Evolutionary conservation across 2,329 filamentous ascomycete species (phyloP), one percentile per base, ranked within the genome.

Genomic region (Stagonosporopsis rhizophila): DNA sequence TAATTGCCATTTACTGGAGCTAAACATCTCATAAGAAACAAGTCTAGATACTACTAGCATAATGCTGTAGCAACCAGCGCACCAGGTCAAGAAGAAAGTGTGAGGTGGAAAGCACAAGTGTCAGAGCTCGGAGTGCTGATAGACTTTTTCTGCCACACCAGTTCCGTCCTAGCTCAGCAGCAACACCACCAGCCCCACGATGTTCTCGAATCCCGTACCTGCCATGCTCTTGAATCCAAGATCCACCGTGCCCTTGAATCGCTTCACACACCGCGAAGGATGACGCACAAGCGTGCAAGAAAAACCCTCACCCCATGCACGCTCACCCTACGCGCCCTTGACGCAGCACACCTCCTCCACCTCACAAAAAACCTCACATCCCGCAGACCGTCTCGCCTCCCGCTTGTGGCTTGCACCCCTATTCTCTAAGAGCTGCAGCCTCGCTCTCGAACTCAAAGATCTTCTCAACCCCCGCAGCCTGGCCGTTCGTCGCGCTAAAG

Each of bases 381-480:
- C 14, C 47, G 44, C 47, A 44, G 47, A 52, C 48, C 40, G 32
- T 30, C 14, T 19, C 15, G 4, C 22, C n/a, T n/a, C 17, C 12
- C 42, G 20, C 44, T 32, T 39, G 37, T 51, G 37, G 46, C 46
- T 51, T 37, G 30, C 12, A 19, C n/a, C n/a, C 27, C 25, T n/a
- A 22, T 17, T 8, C 39, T 15, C 11, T 17, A 45, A 45, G 17
- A 44, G 27, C 35, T 41, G 40, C 45, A 45, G 45, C 45, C 52
- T 56, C 42, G 46, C 19, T 51, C 53, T 56, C 46, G 41, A 51
- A 45, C 41, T 23, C 28, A 46, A 46, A 50, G 46, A 50, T 38
- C 40, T 51, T 46, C 28, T 23, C 25, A 44, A 30, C 44, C 28
- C 28, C 12, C 28, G 28, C 28, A 6, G 12, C 7, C 28, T 37